Percentiles rank a stretch among this genome's conserved stretches.
phyloP scores from a whole-genome alignment of 805 yeast genomes.

The Lachancea waltii region DNA sequence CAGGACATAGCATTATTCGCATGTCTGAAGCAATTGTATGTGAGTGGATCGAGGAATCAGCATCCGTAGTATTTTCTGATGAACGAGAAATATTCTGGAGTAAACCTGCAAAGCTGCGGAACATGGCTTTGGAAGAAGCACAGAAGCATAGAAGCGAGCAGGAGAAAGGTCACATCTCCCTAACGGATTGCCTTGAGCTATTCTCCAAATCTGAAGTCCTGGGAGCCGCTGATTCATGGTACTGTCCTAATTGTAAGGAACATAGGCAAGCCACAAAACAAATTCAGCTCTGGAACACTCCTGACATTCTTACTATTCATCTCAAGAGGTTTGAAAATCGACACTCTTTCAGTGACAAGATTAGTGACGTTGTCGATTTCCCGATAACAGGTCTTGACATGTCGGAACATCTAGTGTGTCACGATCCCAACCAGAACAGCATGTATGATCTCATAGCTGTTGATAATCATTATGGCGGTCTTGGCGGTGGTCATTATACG shows the following conservation, averaged over 20 bases:
- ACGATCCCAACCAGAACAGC: constrained; percentile 23
- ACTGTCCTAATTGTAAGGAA: constrained; percentile 82
- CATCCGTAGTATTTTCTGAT: constrained; percentile 47
- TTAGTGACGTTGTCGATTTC: constrained; percentile 76
- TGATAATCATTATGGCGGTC: constrained; percentile 92
- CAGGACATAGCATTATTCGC: constrained; percentile 18
- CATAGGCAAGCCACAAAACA: constrained; percentile 88
- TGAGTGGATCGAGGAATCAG: constrained; percentile 53
- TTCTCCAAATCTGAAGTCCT: constrained; percentile 80
- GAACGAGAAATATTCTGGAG: constrained; percentile 54
- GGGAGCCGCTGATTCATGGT: constrained; percentile 89
- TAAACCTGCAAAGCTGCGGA: constrained; percentile 41
- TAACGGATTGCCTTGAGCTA: constrained; percentile 66
- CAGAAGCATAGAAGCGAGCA: constrained; percentile 26
- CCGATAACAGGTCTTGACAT: constrained; percentile 81
- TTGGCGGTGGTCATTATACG: constrained; percentile 97
- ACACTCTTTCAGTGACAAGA: constrained; percentile 80
- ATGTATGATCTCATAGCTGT: constrained; percentile 86
- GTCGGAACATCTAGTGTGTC: constrained; percentile 45
- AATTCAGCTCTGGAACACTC: constrained; percentile 88
- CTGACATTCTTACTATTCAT: constrained; percentile 85
- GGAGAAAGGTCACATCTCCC: constrained; percentile 33
- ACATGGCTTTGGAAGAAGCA: constrained; percentile 44
- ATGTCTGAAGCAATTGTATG: constrained; percentile 46
- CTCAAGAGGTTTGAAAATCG: constrained; percentile 84